phyloP scores from a whole-genome alignment of 179 eudicot species.

The Corrigiola litoralis region DNA sequence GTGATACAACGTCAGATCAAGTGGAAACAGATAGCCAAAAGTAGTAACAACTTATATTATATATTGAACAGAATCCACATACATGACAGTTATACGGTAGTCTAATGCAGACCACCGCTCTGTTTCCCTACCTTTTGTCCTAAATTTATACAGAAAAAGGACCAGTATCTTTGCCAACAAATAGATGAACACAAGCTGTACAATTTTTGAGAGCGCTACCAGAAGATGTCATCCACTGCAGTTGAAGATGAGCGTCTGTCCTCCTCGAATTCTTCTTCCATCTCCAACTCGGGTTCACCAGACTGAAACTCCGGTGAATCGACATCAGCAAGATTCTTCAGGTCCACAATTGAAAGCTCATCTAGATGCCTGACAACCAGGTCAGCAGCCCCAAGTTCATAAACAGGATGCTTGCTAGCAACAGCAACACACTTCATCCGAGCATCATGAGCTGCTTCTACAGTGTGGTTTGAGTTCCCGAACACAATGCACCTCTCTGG shows the following conservation, averaged over 20 bases:
- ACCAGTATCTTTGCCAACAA: conserved; percentile 21
- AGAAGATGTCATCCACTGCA: conserved; percentile 60
- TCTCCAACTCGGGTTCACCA: conserved; percentile 66
- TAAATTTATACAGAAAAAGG: conserved; percentile 38
- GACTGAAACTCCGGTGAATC: conserved; percentile 59
- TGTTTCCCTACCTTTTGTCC: conserved; percentile 22
- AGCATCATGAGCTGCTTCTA: conserved; percentile 95
- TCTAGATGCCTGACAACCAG: conserved; percentile 73
- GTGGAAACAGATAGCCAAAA: neutral
- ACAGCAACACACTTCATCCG: conserved; percentile 95
- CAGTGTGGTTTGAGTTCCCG: conserved; percentile 82
- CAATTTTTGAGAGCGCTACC: conserved; percentile 42
- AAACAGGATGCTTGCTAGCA: conserved; percentile 90
- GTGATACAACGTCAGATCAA: neutral
- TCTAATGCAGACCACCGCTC: conserved; percentile 41
- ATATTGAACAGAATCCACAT: conserved; percentile 29
- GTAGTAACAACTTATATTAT: conserved; percentile 14
- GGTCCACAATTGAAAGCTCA: conserved; percentile 80
- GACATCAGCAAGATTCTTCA: conserved; percentile 80
- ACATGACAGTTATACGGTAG: conserved; percentile 21
- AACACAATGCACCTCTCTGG: conserved; percentile 93
- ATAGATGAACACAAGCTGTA: conserved; percentile 35
- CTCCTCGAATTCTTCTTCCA: conserved; percentile 62
- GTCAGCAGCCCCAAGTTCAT: conserved; percentile 92
- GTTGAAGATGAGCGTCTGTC: conserved; percentile 33